These are phyloP conservation scores for Pseudocercospora cruenta DNA, from an alignment of 2,329 filamentous ascomycete genomes.

Conservation along the genomic window DNA sequence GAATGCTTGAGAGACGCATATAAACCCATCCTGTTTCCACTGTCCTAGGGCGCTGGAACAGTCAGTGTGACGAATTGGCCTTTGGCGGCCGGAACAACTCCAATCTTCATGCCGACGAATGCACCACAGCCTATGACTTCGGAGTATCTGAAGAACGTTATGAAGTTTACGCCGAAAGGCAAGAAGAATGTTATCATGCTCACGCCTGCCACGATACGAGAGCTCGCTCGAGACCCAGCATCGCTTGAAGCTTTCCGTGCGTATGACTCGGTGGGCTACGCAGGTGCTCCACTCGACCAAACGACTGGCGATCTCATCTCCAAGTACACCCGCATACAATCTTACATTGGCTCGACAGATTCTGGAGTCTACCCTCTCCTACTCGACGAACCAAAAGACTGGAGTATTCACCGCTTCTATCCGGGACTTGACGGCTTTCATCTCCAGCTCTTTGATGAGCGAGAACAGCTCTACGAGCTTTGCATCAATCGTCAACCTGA, in stretches of 20 bases:
- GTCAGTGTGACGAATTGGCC: neutral
- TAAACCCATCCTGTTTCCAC: constrained; percentile 10
- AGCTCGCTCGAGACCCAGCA: constrained; percentile 4
- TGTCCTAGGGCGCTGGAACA: constrained; percentile 18
- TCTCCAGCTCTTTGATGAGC: constrained; percentile 17
- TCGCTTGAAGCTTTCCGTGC: constrained; percentile 4
- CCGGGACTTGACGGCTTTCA: constrained; percentile 8
- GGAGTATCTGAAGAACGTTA: constrained; percentile 27
- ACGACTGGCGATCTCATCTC: constrained; percentile 19
- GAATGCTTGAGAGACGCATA: neutral
- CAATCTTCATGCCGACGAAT: constrained; percentile 16
- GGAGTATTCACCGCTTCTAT: constrained; percentile 24
- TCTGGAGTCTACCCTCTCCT: constrained; percentile 17
- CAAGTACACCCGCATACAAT: constrained; percentile 19
- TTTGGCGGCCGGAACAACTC: constrained; percentile 4
- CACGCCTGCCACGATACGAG: constrained; percentile 14
- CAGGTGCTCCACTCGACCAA: constrained; percentile 20
- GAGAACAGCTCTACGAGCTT: constrained; percentile 20
- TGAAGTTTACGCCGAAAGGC: constrained; percentile 10
- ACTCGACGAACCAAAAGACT: constrained; percentile 16
- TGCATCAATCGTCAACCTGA: constrained; percentile 10
- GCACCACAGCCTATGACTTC: constrained; percentile 25
- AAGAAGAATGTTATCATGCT: constrained; percentile 12
- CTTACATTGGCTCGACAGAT: constrained; percentile 22
- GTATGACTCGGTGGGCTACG: constrained; percentile 18